Evolutionary conservation across 306 rosid genomes (phyloP).

Genomic region (Cercis canadensis): DNA sequence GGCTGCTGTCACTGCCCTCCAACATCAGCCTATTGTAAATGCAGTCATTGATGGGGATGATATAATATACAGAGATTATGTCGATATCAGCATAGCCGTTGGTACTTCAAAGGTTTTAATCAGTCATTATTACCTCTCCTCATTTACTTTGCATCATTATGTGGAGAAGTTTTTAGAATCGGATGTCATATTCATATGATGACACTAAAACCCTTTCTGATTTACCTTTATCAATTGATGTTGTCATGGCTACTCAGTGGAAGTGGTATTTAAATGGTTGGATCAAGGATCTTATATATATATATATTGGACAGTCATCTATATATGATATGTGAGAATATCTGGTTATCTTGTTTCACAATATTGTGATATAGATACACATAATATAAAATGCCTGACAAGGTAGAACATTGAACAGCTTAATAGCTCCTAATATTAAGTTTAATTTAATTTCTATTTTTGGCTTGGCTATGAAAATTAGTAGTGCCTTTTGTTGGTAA

Average conservation of each 20-base stretch:
- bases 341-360: not conserved
- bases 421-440: not conserved
- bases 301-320: no score
- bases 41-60: conserved; percentile 93
- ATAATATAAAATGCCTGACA: not conserved
- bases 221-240: conserved; percentile 15
- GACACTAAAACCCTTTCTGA: conserved; percentile 12
- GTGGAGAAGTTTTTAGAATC: not conserved
- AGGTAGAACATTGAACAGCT: not conserved
- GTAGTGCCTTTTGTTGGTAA: conserved; percentile 4
- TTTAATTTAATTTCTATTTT: not conserved
- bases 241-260: conserved; percentile 24
- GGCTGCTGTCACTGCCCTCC: conserved; percentile 89
- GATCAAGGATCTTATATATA: conserved; percentile 5
- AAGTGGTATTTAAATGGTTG: conserved; percentile 23
- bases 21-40: conserved; percentile 77
- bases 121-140: conserved; percentile 28
- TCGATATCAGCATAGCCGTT: conserved; percentile 85
- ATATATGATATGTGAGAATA: not conserved
- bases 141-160: conserved; percentile 8
- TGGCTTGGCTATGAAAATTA: conserved; percentile 6
- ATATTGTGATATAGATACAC: not conserved
- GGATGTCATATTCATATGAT: not conserved
- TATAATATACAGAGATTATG: conserved; percentile 77
- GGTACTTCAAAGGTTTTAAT: conserved; percentile 74